These are phyloP conservation scores for Coelastrella sp. DNA, from an alignment of 139 green algal genomes.

Conservation along the genomic window DNA sequence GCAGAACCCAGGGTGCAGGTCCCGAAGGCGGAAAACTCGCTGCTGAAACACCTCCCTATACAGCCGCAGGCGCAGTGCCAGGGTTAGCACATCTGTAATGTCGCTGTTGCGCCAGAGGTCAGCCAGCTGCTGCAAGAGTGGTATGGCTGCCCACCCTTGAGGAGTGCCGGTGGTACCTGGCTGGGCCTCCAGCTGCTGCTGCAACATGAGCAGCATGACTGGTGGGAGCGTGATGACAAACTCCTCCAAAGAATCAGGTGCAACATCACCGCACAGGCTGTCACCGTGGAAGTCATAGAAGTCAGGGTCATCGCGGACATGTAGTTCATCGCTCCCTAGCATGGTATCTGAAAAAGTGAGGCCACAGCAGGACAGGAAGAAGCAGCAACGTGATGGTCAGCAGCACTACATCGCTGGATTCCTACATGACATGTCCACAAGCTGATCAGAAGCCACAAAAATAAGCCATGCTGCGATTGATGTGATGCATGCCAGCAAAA, in stretches of 20 bases:
- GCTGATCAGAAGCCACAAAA: not conserved
- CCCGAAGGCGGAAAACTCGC: not conserved
- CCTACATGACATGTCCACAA: not conserved
- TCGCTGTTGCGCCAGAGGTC: not conserved
- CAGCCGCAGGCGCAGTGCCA: not conserved
- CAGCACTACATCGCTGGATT: not conserved
- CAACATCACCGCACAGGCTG: not conserved
- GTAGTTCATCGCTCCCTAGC: not conserved
- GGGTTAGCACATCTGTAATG: not conserved
- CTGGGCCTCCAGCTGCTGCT: not conserved
- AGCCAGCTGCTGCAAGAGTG: not conserved
- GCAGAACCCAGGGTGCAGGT: not conserved
- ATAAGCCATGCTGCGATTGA: not conserved
- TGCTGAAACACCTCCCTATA: not conserved
- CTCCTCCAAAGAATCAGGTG: not conserved
- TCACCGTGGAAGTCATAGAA: not conserved
- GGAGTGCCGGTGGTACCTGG: not conserved
- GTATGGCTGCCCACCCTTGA: not conserved
- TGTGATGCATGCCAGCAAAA: not conserved
- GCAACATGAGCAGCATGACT: not conserved
- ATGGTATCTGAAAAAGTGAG: not conserved
- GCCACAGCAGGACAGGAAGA: not conserved
- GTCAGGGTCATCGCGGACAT: too few species aligned
- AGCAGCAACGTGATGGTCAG: not conserved
- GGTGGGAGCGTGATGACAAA: not conserved